Evolutionary conservation across 495 filamentous ascomycete genomes (phyloP).

Genomic region (Neurospora sp.): DNA sequence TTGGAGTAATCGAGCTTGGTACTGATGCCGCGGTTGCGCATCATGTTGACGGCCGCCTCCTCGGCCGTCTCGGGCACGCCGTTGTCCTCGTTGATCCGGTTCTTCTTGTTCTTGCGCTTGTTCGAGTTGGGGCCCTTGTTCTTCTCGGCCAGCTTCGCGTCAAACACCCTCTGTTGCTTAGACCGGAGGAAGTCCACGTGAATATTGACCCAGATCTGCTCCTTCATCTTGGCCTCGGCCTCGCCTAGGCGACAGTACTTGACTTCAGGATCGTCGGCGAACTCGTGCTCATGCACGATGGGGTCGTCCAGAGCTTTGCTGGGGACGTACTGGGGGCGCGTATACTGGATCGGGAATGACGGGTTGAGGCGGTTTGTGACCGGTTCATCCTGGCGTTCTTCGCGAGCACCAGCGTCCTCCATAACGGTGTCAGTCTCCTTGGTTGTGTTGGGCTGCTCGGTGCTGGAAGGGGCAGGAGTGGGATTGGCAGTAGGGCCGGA

Average conservation of each 20-base stretch:
- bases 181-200: slow-evolving; percentile 84
- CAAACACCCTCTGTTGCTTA: slow-evolving; percentile 66
- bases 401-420: neutral
- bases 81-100: slow-evolving; percentile 38
- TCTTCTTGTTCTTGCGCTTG: slow-evolving; percentile 39
- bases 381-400: neutral
- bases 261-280: slow-evolving; percentile 81
- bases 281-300: slow-evolving; percentile 65
- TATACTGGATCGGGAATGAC: neutral
- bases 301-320: slow-evolving; percentile 31
- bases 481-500: neutral
- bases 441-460: neutral
- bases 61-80: slow-evolving; percentile 45
- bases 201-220: slow-evolving; percentile 83
- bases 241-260: slow-evolving; percentile 59
- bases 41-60: slow-evolving; percentile 65
- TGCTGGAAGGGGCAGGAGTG: neutral
- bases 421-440: neutral
- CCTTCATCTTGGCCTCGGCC: slow-evolving; percentile 65
- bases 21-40: slow-evolving; percentile 61
- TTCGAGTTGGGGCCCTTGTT: slow-evolving; percentile 38
- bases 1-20: slow-evolving; percentile 81
- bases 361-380: neutral
- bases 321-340: neutral
- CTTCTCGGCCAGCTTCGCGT: slow-evolving; percentile 46